Base-by-base conservation (phyloP, 1,284 basidiomycete genomes). In the Coniophora puteana region DNA sequence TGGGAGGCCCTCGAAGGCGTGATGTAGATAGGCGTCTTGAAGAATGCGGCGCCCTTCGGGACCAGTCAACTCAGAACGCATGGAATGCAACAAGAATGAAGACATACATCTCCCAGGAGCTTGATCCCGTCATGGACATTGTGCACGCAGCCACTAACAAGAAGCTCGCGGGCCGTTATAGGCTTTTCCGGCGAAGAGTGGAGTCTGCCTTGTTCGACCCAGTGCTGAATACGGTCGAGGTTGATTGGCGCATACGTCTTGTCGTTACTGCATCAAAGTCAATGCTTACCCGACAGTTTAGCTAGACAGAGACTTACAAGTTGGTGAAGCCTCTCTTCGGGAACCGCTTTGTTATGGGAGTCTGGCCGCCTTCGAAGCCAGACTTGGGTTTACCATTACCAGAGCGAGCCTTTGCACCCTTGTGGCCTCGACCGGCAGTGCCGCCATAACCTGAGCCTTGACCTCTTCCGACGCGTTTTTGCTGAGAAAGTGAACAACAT, bases 241-340 rank as follows among this genome's bases (percentile, higher is more conserved):
- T 94, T 93, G 13, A 99, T 72, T 1, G 92, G 83, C 5, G 88
- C 88, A 67, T 78, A 95, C 3, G 71, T 80, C 59, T 84, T 84
- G 38, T 69, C 72, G 44, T 78, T 84, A 40, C 89, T 91, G 50
- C 10, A 33, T 46, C 21, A 18, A 37, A 30, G 25, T 26, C 13
- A 25, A 38, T 22, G 11, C 26, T 45, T 45, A 29, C 17, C 30
- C 23, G 29, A 21, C 8, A 41, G 11, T 4, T n/a, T n/a, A n/a
- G n/a, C n/a, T n/a, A n/a, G n/a, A n/a, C n/a, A n/a, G n/a, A n/a
- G n/a, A 74, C 89, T 58, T 56, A 94, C 93, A 82, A 78, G 67
- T 97, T 98, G 46, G 83, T 77, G 62, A 98, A 99, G 33, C 95
- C 95, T 35, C 83, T 78, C 71, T 99, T 99, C 8, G 95, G 95